phyloP scores from a whole-genome alignment of 73 alveolate genomes.

The Tetrahymena thermophila region DNA sequence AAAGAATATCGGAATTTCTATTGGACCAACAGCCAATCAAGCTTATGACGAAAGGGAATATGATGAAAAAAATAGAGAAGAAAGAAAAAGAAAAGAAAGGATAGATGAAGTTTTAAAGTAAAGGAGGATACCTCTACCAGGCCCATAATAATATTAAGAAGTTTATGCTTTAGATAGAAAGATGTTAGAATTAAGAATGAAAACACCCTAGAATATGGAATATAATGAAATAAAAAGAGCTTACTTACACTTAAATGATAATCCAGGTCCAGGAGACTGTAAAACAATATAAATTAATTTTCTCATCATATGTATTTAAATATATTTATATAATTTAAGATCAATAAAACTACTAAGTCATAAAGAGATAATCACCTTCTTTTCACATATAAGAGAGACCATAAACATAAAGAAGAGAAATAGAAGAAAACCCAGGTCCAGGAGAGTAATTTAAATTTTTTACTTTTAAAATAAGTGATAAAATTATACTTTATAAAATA shows the following conservation, averaged over 20 bases:
- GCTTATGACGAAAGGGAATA: not conserved
- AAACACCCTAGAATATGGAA: not conserved
- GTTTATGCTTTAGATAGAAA: not conserved
- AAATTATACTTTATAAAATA: not conserved
- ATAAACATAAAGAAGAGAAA: not conserved
- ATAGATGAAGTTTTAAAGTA: not conserved
- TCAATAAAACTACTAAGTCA: not conserved
- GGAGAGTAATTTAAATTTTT: not conserved
- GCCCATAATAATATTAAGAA: not conserved
- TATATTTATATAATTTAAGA: not conserved
- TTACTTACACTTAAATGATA: not conserved
- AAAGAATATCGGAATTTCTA: not conserved
- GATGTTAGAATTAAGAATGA: not conserved
- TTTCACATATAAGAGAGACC: not conserved
- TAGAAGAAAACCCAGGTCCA: not conserved
- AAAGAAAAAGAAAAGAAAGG: not conserved
- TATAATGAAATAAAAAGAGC: not conserved
- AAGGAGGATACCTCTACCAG: not conserved
- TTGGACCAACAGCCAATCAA: not conserved
- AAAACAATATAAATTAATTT: not conserved
- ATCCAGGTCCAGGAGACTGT: not conserved
- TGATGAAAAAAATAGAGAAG: not conserved
- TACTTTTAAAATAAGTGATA: not conserved
- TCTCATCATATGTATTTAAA: not conserved
- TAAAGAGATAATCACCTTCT: not conserved